Percentiles rank a stretch among this genome's conserved stretches.
phyloP scores from a whole-genome alignment of 352 stramenopile species.

The Phytophthora citrophthora region DNA sequence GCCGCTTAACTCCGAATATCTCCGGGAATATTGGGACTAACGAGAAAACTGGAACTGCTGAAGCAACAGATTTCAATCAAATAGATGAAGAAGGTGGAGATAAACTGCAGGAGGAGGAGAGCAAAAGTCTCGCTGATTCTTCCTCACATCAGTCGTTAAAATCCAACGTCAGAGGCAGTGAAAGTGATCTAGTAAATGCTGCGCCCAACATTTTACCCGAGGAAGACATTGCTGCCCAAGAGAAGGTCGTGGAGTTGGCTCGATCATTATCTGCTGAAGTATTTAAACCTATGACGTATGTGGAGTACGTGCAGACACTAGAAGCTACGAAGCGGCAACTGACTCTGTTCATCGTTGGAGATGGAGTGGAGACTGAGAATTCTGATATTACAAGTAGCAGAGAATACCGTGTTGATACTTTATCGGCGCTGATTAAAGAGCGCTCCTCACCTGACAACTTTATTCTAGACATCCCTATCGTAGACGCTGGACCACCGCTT shows the following conservation, averaged over 20 bases:
- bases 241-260: conserved; percentile 14
- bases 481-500: conserved; percentile 53
- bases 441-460: conserved; percentile 46
- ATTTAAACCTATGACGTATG: conserved; percentile 23
- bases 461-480: conserved; percentile 62
- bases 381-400: background rate
- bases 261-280: conserved; percentile 8
- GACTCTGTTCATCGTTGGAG: conserved; percentile 28
- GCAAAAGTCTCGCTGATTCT: conserved; percentile 8
- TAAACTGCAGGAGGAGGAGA: conserved; percentile 10
- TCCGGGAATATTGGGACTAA: conserved; percentile 22
- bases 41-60: background rate
- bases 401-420: background rate
- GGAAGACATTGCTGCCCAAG: conserved; percentile 1
- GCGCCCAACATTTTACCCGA: conserved; percentile 6
- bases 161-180: background rate
- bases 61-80: conserved; percentile 1
- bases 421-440: conserved; percentile 28
- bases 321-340: conserved; percentile 35
- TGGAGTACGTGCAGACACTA: conserved; percentile 36
- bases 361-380: conserved; percentile 1
- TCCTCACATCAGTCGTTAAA: conserved; percentile 16
- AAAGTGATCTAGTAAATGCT: background rate
- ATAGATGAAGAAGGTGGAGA: background rate
- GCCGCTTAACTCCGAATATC: conserved; percentile 8